A percentile compares a stretch with the other conserved stretches of the same genome.
phyloP scores from a whole-genome alignment of 2,329 filamentous ascomycete species.

The Malbranchea cinnamomea region DNA sequence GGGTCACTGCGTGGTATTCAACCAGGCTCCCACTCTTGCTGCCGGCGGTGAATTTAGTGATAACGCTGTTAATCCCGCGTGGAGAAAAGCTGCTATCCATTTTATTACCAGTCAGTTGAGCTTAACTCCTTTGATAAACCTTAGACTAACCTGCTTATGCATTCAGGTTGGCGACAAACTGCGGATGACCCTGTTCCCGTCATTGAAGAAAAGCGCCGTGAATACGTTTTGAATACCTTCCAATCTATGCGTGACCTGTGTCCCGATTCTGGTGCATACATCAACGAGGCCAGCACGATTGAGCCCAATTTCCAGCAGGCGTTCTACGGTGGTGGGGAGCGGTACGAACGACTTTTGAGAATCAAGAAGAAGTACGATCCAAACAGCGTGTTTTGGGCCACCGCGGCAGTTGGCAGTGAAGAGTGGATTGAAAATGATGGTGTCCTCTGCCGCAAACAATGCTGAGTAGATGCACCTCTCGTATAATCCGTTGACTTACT shows the following conservation, averaged over 20 bases:
- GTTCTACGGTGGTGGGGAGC: constrained; percentile 27
- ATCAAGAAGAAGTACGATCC: constrained; percentile 31
- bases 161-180: not conserved
- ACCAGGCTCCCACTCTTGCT: too few species aligned
- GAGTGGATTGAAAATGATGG: constrained; percentile 5
- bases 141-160: not conserved
- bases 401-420: constrained; percentile 37
- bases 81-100: constrained; percentile 9
- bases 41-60: too few species aligned
- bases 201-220: not conserved
- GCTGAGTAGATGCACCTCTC: too few species aligned
- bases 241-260: not conserved
- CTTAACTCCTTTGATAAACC: not conserved
- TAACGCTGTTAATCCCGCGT: constrained; percentile 8
- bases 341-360: constrained; percentile 18
- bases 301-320: constrained; percentile 26
- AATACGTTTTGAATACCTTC: not conserved
- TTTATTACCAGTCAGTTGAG: too few species aligned
- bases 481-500: too few species aligned
- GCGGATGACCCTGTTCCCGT: constrained; percentile 1
- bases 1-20: too few species aligned
- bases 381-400: constrained; percentile 30
- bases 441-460: too few species aligned
- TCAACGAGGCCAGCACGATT: constrained; percentile 23
- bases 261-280: constrained; percentile 24